phyloP scores from a whole-genome alignment of 352 stramenopile genomes.

The Blastocystis hominis region DNA sequence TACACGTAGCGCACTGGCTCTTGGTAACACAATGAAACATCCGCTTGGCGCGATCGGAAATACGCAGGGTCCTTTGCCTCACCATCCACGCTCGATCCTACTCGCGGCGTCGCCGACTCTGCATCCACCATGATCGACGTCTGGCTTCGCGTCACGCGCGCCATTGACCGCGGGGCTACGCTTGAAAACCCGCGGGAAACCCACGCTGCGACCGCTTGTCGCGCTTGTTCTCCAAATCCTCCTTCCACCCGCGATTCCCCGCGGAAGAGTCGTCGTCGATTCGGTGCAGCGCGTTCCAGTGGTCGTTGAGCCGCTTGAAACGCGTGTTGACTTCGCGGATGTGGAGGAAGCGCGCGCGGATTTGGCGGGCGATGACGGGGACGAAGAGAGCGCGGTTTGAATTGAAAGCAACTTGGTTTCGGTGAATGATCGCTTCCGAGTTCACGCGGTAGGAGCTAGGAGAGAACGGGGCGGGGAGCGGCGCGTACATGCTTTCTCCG shows the following conservation, averaged over 20 bases:
- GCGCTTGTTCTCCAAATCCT: conserved; percentile 10
- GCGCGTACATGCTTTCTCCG: not conserved
- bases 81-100: not conserved
- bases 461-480: not conserved
- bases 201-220: not conserved
- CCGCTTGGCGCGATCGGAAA: conserved; percentile 17
- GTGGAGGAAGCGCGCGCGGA: not conserved
- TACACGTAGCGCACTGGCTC: not conserved
- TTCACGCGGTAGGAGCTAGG: not conserved
- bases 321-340: not conserved
- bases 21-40: not conserved
- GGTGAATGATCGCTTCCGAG: conserved; percentile 4
- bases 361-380: not conserved
- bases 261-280: not conserved
- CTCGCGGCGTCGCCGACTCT: not conserved
- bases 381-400: not conserved
- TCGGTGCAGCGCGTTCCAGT: not conserved
- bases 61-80: not conserved
- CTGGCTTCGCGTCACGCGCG: conserved; percentile 12
- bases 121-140: conserved; percentile 44
- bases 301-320: not conserved
- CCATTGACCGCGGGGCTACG: not conserved
- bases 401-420: conserved; percentile 11
- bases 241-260: not conserved
- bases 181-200: not conserved